Percentiles rank a stretch among this genome's conserved stretches.
Conservation (phyloP, 768 basidiomycete species). For the Sutorius australiensis region DNA sequence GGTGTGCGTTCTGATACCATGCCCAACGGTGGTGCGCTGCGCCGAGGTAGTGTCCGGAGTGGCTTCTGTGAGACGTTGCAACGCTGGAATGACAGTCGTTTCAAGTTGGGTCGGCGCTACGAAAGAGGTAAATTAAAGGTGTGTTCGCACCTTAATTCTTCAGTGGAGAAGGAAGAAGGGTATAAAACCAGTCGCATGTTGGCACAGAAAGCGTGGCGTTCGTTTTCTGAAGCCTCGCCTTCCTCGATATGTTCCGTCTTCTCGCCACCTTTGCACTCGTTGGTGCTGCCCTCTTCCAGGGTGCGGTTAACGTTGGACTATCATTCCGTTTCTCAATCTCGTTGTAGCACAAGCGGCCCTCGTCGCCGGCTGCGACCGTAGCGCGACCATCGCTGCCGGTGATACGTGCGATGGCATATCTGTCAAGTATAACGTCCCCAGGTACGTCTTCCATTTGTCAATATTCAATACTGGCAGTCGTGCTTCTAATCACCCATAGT, state of each 20-base stretch:
- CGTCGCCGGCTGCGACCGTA: constrained; percentile 50
- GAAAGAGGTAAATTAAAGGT: too few species aligned
- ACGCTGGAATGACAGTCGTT: too few species aligned
- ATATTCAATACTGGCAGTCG: not conserved
- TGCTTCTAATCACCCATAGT: constrained; percentile 23
- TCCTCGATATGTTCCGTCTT: constrained; percentile 20
- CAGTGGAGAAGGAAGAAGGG: too few species aligned
- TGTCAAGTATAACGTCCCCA: constrained; percentile 54
- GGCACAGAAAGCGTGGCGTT: too few species aligned
- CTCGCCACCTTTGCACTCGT: constrained; percentile 15
- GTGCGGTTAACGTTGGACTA: constrained; percentile 8
- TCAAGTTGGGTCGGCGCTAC: too few species aligned
- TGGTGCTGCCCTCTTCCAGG: constrained; percentile 9
- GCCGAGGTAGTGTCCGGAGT: too few species aligned
- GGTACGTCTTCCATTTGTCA: constrained; percentile 38
- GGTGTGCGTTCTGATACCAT: too few species aligned
- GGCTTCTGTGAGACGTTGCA: too few species aligned
- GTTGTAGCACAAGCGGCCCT: constrained; percentile 43
- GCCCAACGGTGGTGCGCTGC: too few species aligned
- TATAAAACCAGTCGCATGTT: too few species aligned
- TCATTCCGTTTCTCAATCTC: not conserved
- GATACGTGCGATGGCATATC: constrained; percentile 70
- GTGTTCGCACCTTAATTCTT: too few species aligned
- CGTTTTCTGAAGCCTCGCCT: not conserved
- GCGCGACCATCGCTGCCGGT: constrained; percentile 52